Conservation (phyloP, 495 filamentous ascomycete species). For the Penicillium soppii region DNA sequence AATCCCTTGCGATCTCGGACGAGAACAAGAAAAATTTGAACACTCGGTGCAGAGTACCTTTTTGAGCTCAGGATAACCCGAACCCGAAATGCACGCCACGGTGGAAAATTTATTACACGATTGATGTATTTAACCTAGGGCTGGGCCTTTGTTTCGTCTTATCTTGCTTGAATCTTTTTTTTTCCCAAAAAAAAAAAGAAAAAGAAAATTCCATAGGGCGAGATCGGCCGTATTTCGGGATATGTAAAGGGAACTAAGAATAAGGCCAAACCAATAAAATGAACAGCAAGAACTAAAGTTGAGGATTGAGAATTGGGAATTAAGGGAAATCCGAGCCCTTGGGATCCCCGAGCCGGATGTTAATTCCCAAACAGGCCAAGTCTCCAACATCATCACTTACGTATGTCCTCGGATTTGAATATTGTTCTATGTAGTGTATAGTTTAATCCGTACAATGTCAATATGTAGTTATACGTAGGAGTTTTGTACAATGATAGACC, state of each 20-base stretch:
- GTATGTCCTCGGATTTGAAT: conserved; percentile 23
- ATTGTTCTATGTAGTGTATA: too few relatives aligned
- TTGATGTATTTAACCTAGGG: not conserved
- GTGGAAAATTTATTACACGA: not conserved
- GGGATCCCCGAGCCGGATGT: conserved; percentile 19
- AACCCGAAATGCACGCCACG: not conserved
- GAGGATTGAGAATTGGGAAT: not conserved
- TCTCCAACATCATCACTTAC: conserved; percentile 31
- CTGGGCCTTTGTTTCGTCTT: not conserved
- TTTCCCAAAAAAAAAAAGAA: not conserved
- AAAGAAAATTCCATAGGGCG: conserved; percentile 1
- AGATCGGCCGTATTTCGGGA: not conserved
- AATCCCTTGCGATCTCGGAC: not conserved
- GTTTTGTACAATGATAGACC: too few relatives aligned
- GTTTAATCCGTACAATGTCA: too few relatives aligned
- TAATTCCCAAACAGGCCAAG: conserved; percentile 18
- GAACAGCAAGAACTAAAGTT: not conserved
- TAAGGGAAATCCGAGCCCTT: not conserved
- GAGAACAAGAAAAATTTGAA: not conserved
- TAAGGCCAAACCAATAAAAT: not conserved
- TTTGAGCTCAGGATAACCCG: not conserved
- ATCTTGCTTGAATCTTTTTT: not conserved
- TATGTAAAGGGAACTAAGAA: not conserved
- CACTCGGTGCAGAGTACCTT: not conserved
- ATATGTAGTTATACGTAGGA: too few relatives aligned